Evolutionary conservation across 164 flowering plant species (phyloP).

Genomic region (Amborella trichopoda): DNA sequence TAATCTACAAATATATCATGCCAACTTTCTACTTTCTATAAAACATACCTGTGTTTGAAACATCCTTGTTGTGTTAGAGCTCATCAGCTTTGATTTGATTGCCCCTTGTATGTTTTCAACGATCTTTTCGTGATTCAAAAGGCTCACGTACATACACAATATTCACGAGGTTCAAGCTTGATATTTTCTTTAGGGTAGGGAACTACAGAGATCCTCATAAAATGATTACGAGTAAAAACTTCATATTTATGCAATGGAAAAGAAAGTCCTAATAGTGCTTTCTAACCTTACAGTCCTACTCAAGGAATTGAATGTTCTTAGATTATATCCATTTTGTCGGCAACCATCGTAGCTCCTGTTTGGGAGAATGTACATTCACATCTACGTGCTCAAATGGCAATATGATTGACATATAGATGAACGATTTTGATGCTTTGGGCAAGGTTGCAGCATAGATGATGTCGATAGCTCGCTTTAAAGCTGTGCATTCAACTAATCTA

Average conservation of each 20-base stretch:
- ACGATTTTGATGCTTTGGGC: slow-evolving; percentile 96
- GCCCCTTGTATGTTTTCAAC: slow-evolving; percentile 75
- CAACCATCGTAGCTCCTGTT: slow-evolving; percentile 88
- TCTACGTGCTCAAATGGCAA: slow-evolving; percentile 95
- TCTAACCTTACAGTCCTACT: no score
- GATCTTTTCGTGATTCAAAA: slow-evolving; percentile 80
- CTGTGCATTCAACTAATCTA: slow-evolving; percentile 84
- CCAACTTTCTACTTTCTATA: no score
- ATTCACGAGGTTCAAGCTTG: no score
- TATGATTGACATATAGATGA: slow-evolving; percentile 78
- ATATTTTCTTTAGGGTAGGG: no score
- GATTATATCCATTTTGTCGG: no score
- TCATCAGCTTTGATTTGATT: slow-evolving; percentile 63
- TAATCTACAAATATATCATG: no score
- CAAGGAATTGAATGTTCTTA: no score
- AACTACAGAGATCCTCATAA: no score
- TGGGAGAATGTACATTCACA: slow-evolving; percentile 94
- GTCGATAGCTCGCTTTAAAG: slow-evolving; percentile 87
- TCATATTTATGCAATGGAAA: no score
- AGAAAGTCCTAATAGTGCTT: no score
- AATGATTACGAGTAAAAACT: no score
- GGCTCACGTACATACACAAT: slow-evolving; percentile 89
- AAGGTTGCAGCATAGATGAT: slow-evolving; percentile 91
- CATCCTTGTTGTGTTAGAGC: slow-evolving; percentile 50
- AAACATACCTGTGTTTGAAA: slow-evolving; percentile 68